phyloP scores from a whole-genome alignment of 192 early-diverging fungal genomes.

The Podila minutissima region DNA sequence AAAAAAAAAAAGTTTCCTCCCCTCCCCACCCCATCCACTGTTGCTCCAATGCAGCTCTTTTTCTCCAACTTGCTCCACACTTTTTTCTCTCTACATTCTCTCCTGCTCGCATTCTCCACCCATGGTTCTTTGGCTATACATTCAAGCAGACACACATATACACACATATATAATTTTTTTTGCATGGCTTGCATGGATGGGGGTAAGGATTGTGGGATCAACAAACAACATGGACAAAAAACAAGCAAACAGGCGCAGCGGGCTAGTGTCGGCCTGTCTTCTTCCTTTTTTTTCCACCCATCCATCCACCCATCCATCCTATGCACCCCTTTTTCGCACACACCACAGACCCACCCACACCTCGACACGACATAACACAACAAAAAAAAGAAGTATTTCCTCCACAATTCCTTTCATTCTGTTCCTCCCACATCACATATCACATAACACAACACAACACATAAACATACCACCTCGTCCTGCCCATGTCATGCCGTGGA shows the following conservation, averaged over 20 bases:
- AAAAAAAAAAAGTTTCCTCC: neutral
- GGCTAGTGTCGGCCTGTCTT: neutral
- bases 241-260: neutral
- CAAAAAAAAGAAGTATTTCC: neutral
- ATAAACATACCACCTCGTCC: neutral
- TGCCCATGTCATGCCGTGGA: neutral
- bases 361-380: neutral
- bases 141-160: neutral
- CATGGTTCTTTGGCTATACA: neutral
- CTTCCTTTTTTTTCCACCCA: neutral
- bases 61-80: neutral
- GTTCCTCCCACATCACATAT: neutral
- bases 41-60: neutral
- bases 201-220: too few relatives aligned
- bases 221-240: too few relatives aligned
- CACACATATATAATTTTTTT: neutral
- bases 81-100: neutral
- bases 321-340: neutral
- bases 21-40: too few relatives aligned
- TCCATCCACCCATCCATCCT: neutral
- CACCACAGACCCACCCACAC: too few relatives aligned
- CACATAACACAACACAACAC: neutral
- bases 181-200: neutral
- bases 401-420: neutral
- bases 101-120: neutral